Evolutionary conservation across 2,329 filamentous ascomycete species (phyloP), one percentile per base, ranked within the genome.

Genomic region (Colletotrichum magnum): DNA sequence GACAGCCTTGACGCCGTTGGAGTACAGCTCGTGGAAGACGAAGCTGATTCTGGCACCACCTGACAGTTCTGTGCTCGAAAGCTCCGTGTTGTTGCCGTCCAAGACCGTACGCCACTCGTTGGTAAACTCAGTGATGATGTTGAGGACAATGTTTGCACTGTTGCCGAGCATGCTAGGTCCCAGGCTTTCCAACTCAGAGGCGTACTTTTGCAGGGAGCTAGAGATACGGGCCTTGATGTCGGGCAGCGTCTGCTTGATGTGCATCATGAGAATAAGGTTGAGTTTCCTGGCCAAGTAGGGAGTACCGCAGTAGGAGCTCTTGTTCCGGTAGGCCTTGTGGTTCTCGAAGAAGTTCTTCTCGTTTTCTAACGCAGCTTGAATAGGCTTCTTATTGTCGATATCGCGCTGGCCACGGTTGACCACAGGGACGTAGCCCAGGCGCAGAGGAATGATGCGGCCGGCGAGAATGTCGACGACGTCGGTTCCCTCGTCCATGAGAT

Each of bases 211-310:
- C 69, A 99, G 86, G 15, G 95, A 98, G 74, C 93, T 93, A n/a
- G 93, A 89, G 75, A 99, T 99, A 72, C 97, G 93, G 15, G 93
- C 94, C 85, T 99, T 99, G 86, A 99, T 99, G 79, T 99, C 96
- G 48, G 96, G 96, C 15, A 99, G 89, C 1, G 96, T 99, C 85
- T 99, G 95, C 84, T 99, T 99, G 86, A 99, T 99, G 86, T 99
- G 96, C 96, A 99, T 99, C 95, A 99, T 98, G 75, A 99, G 88
- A 78, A 99, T 98, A 77, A 99, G 87, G 83, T 99, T 99, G 70
- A 99, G 89, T 84, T 99, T 99, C 74, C 95, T 91, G 4, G 96
- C 96, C 69, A 99, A 87, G 79, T 99, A 99, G 4, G 96, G 96
- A 3, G 96, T 99, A 80, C 96, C 96, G 82, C 96, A 99, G 87